These are phyloP conservation scores for Solidago caesia DNA, from an alignment of 129 eudicot genomes.

Conservation along the genomic window DNA sequence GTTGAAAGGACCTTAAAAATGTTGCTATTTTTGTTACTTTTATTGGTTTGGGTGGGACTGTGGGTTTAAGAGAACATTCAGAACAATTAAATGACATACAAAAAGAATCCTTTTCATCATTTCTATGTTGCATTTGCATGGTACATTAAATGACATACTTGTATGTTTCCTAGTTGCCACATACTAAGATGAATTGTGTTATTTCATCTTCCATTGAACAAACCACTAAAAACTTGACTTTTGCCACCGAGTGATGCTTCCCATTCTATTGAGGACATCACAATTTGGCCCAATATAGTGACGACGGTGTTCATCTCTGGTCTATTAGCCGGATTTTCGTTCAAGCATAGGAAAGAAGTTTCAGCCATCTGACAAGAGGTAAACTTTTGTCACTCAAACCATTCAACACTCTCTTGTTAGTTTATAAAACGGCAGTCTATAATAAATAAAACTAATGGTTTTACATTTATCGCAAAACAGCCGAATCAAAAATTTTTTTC, in stretches of 20 bases:
- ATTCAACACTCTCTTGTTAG: background rate
- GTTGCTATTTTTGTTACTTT: too few species aligned
- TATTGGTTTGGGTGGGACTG: too few species aligned
- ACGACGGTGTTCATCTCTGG: slow-evolving; percentile 42
- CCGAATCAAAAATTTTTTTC: too few species aligned
- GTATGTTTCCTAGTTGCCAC: background rate
- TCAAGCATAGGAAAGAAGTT: slow-evolving; percentile 34
- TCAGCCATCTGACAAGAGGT: slow-evolving; percentile 38
- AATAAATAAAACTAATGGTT: too few species aligned
- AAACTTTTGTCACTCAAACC: slow-evolving; percentile 1
- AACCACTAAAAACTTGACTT: slow-evolving; percentile 37
- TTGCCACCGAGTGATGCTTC: slow-evolving; percentile 43
- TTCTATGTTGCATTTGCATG: background rate
- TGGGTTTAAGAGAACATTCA: too few species aligned
- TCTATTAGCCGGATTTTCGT: slow-evolving; percentile 32
- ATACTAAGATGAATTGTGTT: background rate
- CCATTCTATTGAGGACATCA: slow-evolving; percentile 43
- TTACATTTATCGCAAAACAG: too few species aligned
- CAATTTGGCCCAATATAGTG: slow-evolving; percentile 28
- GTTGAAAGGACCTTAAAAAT: background rate
- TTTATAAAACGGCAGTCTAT: too few species aligned
- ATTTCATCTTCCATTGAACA: slow-evolving; percentile 31
- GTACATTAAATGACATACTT: background rate
- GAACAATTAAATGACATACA: too few species aligned
- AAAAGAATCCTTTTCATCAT: too few species aligned